Evolutionary conservation across 495 filamentous ascomycete species (phyloP).

Genomic region (Annulohypoxylon nitens): DNA sequence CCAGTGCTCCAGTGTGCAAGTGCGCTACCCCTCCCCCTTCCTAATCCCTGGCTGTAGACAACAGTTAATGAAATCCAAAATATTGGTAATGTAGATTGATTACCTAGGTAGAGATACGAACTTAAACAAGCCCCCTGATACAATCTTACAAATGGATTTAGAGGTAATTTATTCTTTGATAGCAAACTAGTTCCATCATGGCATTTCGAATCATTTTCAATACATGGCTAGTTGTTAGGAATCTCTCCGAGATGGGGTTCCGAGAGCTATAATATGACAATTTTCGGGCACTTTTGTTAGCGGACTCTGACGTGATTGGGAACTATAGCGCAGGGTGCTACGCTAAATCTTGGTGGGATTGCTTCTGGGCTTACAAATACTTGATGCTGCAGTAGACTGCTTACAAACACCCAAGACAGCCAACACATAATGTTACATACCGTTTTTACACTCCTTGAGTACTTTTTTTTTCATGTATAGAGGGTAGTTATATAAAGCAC

Average conservation of each 20-base stretch:
- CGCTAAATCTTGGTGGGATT: too few species aligned
- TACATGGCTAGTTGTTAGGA: not conserved
- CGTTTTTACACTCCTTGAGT: too few species aligned
- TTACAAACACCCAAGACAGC: not conserved
- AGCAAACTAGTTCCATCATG: not conserved
- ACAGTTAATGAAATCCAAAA: too few species aligned
- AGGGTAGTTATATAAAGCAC: not conserved
- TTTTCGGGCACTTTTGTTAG: not conserved
- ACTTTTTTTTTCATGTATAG: too few species aligned
- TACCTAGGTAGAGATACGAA: too few species aligned
- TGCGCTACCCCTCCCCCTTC: too few species aligned
- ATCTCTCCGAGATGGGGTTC: not conserved
- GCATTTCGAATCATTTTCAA: too few species aligned
- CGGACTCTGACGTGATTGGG: not conserved
- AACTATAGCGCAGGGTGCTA: not conserved
- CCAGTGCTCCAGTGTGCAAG: too few species aligned
- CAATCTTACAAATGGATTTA: too few species aligned
- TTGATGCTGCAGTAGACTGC: not conserved
- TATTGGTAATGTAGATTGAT: too few species aligned
- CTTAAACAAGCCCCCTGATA: too few species aligned
- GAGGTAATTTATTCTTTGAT: not conserved
- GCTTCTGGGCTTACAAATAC: not conserved
- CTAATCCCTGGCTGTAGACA: too few species aligned
- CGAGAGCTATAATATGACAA: not conserved
- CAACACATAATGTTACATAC: not conserved